Evolutionary conservation across 768 basidiomycete species (phyloP), one percentile per base, ranked within the genome.

Genomic region (Gymnopilus dilepis): DNA sequence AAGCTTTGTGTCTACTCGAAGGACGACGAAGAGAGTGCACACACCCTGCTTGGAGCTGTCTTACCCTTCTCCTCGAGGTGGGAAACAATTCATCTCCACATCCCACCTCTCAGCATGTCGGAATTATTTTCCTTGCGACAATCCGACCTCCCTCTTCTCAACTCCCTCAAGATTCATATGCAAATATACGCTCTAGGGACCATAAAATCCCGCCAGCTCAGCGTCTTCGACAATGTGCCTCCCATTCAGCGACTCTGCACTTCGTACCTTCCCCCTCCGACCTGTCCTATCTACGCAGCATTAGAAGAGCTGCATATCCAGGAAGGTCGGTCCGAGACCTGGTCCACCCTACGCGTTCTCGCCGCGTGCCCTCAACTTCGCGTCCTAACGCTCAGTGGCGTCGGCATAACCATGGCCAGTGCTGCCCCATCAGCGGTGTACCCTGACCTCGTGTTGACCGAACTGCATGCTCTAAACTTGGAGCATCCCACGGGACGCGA

Each of bases 401-500:
- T 56, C 47, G 66, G 66, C 9, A 54, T 61, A 30, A 62, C 63
- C 8, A 53, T 50, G 9, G 19, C 26, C 26, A 30, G 17, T 4
- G 34, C 56, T 7, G 21, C 31, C 19, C 40, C 40, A 37, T 34
- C 48, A 6, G 3, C 51, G 6, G 21, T 42, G 8, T 11, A 54
- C n/a, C 15, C 21, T 21, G 21, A 40, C 6, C 9, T 68, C 15
- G 28, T 33, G 12, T 52, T 68, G 40, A 54, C 67, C 11, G 31
- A 59, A 28, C 42, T 68, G 43, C 58, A 60, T 33, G 60, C 58
- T 15, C 48, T 68, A 15, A 65, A 59, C 54, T 42, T 68, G 31
- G 67, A 65, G 40, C 64, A 68, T 50, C 67, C 67, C 13, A 28
- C 38, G 4, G 64, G 64, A 9, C 48, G 67, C 34, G 55, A 64